These are phyloP conservation scores for Stereum hirsutum DNA, from an alignment of 1,284 basidiomycete species.

Conservation along the genomic window DNA sequence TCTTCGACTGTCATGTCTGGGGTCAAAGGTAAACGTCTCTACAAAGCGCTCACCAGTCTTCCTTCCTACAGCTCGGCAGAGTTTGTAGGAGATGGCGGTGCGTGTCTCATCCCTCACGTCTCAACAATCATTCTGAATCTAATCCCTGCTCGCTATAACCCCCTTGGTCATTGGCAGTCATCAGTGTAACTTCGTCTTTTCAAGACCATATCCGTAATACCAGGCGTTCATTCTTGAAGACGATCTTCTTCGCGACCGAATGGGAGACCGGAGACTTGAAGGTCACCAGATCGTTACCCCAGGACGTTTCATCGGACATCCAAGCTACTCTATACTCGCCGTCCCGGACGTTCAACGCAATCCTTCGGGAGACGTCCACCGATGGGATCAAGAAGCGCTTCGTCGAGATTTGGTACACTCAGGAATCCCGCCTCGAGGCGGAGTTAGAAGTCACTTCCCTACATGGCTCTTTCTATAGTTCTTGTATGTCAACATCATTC, in stretches of 20 bases:
- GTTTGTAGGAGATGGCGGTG: no score
- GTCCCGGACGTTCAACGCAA: conserved; percentile 32
- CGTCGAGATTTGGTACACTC: conserved; percentile 64
- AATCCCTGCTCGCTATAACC: background rate
- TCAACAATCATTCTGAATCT: no score
- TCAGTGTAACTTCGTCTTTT: conserved; percentile 33
- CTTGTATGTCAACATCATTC: background rate
- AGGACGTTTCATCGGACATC: conserved; percentile 32
- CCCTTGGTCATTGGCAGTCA: conserved; percentile 17
- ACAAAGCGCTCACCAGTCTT: no score
- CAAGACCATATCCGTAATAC: conserved; percentile 39
- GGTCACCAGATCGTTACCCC: conserved; percentile 19
- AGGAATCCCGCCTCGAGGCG: conserved; percentile 27
- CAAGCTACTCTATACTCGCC: conserved; percentile 34
- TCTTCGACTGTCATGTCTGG: no score
- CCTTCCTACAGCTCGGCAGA: no score
- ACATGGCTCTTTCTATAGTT: conserved; percentile 56
- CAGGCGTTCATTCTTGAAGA: conserved; percentile 35
- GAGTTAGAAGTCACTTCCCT: conserved; percentile 46
- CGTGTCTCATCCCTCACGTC: no score
- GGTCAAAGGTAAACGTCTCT: no score
- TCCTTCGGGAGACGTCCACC: conserved; percentile 32
- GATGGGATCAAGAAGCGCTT: conserved; percentile 32
- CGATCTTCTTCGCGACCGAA: conserved; percentile 23
- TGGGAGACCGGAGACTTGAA: conserved; percentile 6